A percentile compares a stretch with the other conserved stretches of the same genome.
Evolutionary conservation across 2,329 filamentous ascomycete genomes (phyloP).

Genomic region (Monosporascus ibericus): DNA sequence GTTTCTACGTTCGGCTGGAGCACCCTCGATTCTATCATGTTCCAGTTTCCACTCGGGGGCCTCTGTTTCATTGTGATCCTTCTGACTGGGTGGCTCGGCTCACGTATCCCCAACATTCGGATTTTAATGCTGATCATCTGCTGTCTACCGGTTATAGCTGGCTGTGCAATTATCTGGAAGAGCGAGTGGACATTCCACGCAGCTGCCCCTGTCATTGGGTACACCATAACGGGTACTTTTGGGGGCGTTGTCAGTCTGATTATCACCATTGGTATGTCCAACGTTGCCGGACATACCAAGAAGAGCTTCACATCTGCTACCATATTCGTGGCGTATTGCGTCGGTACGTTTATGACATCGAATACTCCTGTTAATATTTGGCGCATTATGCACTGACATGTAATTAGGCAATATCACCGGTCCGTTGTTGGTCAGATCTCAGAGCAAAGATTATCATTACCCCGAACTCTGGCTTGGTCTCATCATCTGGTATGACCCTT

Average conservation of each 20-base stretch:
- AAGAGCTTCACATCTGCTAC: slow-evolving; percentile 71
- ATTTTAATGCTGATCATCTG: slow-evolving; percentile 59
- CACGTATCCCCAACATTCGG: slow-evolving; percentile 55
- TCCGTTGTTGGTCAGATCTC: slow-evolving; percentile 62
- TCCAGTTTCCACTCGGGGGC: slow-evolving; percentile 68
- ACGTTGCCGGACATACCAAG: slow-evolving; percentile 71
- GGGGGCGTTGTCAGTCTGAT: slow-evolving; percentile 60
- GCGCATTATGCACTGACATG: background rate
- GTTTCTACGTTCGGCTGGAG: slow-evolving; percentile 65
- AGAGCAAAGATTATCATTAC: slow-evolving; percentile 61
- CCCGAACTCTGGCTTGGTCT: slow-evolving; percentile 65
- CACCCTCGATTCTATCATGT: slow-evolving; percentile 59
- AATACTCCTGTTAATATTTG: no score
- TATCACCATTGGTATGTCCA: slow-evolving; percentile 51
- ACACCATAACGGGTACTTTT: slow-evolving; percentile 68
- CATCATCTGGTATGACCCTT: slow-evolving; percentile 45
- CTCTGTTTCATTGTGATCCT: slow-evolving; percentile 64
- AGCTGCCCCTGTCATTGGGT: slow-evolving; percentile 61
- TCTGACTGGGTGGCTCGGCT: slow-evolving; percentile 57
- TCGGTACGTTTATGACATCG: slow-evolving; percentile 29
- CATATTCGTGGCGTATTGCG: slow-evolving; percentile 70
- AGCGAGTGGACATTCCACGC: slow-evolving; percentile 57
- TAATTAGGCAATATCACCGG: slow-evolving; percentile 62
- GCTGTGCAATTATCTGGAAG: slow-evolving; percentile 71
- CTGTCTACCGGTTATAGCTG: slow-evolving; percentile 68